Base-by-base conservation (phyloP, 176 grass and related monocot species). In the Areca catechu region DNA sequence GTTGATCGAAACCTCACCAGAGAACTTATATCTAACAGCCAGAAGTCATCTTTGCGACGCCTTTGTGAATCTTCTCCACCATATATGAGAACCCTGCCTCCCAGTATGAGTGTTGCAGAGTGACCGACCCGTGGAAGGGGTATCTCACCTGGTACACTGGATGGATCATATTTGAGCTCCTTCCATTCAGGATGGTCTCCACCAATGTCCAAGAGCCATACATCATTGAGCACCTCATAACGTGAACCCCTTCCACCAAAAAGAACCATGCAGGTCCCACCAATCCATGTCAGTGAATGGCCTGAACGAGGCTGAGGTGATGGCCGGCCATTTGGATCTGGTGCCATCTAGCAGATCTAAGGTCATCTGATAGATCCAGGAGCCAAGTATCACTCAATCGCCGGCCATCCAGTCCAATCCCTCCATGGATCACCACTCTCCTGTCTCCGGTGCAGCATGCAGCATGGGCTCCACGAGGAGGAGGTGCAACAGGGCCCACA, bases 151-250 rank as follows among this genome's bases (percentile, higher is more conserved):
- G 81, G 78, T 51, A 81, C 56, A 65, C 76, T 85, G 52, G 75
- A 84, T 59, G 82, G 61, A 22, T 78, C 63, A 64, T 69, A 82
- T 59, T 82, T 85, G 20, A 91, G 16, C 59, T 97, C 93, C 70
- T 88, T 97, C 87, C 93, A 97, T 74, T 84, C 80, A 2, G 83
- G 78, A 48, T 57, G 19, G 14, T 59, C 5, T 15, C 25, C 70
- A 23, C 48, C 59, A 57, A 85, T 79, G 75, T 88, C 81, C 52
- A 97, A 77, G 30, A 97, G 51, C 93, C 93, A 97, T 17, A 85
- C 65, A 82, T 97, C 93, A 83, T 91, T 91, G 73, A 83, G 87
- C 30, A 91, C 93, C 23, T 91, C 93, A 21, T 85, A 83, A 63
- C 83, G 80, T 25, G 83, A 81, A 57, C 83, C 80, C 80, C 86